Conservation (phyloP, 257 asterid species). For the Fraxinus americana region DNA sequence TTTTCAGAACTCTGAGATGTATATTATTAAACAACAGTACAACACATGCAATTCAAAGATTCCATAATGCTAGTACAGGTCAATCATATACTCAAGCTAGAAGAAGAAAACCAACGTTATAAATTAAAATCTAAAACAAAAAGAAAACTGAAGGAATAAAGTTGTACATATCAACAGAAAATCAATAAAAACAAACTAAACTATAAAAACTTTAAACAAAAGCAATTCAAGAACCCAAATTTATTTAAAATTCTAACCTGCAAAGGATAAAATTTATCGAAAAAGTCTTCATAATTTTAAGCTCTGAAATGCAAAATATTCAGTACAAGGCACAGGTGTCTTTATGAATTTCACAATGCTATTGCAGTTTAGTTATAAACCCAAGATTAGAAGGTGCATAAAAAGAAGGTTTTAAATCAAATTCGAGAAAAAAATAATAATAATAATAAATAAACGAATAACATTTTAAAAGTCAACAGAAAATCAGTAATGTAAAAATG, state of each 20-base stretch:
- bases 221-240: no score
- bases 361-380: not conserved
- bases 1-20: no score
- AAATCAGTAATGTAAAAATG: not conserved
- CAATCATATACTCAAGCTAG: no score
- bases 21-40: no score
- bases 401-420: not conserved
- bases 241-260: not conserved
- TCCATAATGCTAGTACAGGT: no score
- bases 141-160: no score
- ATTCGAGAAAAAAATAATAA: not conserved
- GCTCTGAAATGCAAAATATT: not conserved
- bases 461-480: not conserved
- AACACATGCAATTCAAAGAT: no score
- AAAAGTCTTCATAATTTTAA: not conserved
- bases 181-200: no score
- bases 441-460: not conserved
- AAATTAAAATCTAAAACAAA: no score
- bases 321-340: not conserved
- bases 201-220: no score
- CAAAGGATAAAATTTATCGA: not conserved
- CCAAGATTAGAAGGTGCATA: not conserved
- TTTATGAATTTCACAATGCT: slow-evolving; percentile 5
- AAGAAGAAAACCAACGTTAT: no score
- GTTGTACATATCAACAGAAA: no score